Conservation (phyloP, 1,284 basidiomycete species). For the Trametes pubescens region DNA sequence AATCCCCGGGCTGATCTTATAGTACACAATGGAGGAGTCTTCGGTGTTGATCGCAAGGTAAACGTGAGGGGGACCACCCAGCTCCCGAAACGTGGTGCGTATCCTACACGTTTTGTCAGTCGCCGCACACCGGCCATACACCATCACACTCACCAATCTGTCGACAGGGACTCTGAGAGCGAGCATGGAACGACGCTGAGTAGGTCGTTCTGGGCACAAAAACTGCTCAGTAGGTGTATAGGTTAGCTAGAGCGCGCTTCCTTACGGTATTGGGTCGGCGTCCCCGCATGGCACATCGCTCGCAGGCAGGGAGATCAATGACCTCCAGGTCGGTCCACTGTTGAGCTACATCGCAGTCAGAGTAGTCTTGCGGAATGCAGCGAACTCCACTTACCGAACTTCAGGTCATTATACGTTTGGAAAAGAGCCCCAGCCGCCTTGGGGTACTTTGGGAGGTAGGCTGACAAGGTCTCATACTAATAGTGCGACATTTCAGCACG, state of each 20-base stretch:
- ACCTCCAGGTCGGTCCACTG: constrained; percentile 72
- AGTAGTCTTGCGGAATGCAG: neutral
- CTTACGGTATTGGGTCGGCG: constrained; percentile 62
- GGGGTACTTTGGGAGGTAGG: constrained; percentile 42
- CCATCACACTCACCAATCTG: constrained; percentile 47
- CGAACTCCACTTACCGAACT: constrained; percentile 33
- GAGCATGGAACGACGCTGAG: constrained; percentile 73
- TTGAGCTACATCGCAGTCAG: constrained; percentile 57
- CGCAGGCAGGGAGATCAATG: constrained; percentile 63
- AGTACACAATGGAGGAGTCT: constrained; percentile 84
- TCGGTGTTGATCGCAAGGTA: constrained; percentile 77
- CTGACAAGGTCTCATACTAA: constrained; percentile 39
- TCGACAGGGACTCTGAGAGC: constrained; percentile 69
- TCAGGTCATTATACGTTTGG: constrained; percentile 49
- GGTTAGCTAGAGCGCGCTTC: too few relatives aligned
- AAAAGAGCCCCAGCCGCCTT: constrained; percentile 42
- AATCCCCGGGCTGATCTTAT: constrained; percentile 78
- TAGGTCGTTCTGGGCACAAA: constrained; percentile 43
- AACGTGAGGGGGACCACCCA: constrained; percentile 58
- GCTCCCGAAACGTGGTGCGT: constrained; percentile 58
- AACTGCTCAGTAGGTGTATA: neutral
- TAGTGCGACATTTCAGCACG: neutral
- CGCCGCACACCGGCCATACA: neutral
- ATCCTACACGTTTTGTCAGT: constrained; percentile 51
- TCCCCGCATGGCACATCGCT: constrained; percentile 67